These are phyloP conservation scores for Galerina marginata DNA, from an alignment of 768 basidiomycete genomes.

Conservation along the genomic window DNA sequence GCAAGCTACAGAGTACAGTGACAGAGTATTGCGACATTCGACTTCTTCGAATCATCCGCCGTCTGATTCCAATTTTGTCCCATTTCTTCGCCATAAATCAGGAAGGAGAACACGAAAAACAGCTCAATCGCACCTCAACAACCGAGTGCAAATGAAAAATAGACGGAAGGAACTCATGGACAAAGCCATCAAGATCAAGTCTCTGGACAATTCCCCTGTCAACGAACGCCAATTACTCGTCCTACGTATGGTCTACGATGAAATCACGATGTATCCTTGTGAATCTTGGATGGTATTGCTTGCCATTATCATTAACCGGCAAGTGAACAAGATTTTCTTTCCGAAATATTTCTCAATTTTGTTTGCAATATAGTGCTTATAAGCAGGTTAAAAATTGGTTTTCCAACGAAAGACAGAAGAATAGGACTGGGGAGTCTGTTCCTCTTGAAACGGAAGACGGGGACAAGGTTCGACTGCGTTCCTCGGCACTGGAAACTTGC, in stretches of 20 bases:
- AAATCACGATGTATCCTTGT: constrained; percentile 69
- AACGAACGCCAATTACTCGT: constrained; percentile 61
- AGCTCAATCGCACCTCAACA: constrained; percentile 29
- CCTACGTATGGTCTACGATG: constrained; percentile 66
- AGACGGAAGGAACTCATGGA: constrained; percentile 40
- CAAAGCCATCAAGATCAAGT: constrained; percentile 45
- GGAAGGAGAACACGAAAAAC: constrained; percentile 30
- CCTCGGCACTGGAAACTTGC: constrained; percentile 51
- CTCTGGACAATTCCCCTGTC: constrained; percentile 60
- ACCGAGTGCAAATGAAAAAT: constrained; percentile 36
- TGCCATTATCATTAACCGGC: constrained; percentile 63
- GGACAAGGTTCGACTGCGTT: constrained; percentile 53
- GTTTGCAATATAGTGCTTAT: constrained; percentile 45
- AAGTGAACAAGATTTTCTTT: constrained; percentile 17
- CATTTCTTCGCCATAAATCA: constrained; percentile 32
- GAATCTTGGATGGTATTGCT: constrained; percentile 66
- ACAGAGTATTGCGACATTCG: constrained; percentile 34
- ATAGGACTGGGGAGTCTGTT: constrained; percentile 45
- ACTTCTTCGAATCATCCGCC: constrained; percentile 31
- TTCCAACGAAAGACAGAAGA: constrained; percentile 63
- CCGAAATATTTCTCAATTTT: constrained; percentile 1
- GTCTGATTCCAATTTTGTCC: constrained; percentile 28
- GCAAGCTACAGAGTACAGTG: constrained; percentile 17
- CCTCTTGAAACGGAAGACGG: constrained; percentile 42
- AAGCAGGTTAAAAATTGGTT: constrained; percentile 74